Evolutionary conservation across 2,329 filamentous ascomycete species (phyloP), one percentile per base, ranked within the genome.

Genomic region (Aspergillus pseudoviridinutans): DNA sequence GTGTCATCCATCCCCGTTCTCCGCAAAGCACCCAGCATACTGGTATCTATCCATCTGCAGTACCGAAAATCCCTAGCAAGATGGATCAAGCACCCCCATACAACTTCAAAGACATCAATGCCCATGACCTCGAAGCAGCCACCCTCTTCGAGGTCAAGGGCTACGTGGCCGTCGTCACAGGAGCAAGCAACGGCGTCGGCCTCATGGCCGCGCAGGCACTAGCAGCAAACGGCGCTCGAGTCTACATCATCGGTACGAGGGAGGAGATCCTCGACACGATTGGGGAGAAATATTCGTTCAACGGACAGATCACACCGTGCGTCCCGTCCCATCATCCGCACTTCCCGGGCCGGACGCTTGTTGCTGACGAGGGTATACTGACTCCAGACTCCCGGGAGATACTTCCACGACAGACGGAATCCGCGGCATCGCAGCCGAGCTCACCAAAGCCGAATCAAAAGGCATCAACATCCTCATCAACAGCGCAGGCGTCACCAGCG

Each of bases 381-480:
- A 71, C 54, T 62, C 61, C 49, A 74, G 71, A 28, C 61, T 79
- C 22, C 68, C 72, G 24, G 76, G 78, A 58, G 81, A 84, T 61
- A 76, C 82, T 41, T 80, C 78, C 60, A 76, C 76, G 20, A 84
- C 84, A 61, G 73, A 80, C 9, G 80, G 81, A 47, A 74, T 81
- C 24, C 72, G 76, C 58, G 71, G 70, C 9, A 69, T 82, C 8
- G 79, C 78, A 51, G 76, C 80, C 60, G 78, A 83, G 66, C 75
- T 84, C 58, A 74, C 78, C 64, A 78, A 79, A 57, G 78, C 79
- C 58, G 82, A 84, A 63, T 71, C 78, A 1, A 76, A 79, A 7
- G 81, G 81, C 3, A 79, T 85, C 29, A 80, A 84, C 56, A 66
- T 85, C 47, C 63, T 71, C 1, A 61, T 72, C 57, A 72, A 71